Percentiles rank a stretch among this genome's conserved stretches.
Conservation (phyloP, 2,329 filamentous ascomycete genomes). For the Colletotrichum sp. region DNA sequence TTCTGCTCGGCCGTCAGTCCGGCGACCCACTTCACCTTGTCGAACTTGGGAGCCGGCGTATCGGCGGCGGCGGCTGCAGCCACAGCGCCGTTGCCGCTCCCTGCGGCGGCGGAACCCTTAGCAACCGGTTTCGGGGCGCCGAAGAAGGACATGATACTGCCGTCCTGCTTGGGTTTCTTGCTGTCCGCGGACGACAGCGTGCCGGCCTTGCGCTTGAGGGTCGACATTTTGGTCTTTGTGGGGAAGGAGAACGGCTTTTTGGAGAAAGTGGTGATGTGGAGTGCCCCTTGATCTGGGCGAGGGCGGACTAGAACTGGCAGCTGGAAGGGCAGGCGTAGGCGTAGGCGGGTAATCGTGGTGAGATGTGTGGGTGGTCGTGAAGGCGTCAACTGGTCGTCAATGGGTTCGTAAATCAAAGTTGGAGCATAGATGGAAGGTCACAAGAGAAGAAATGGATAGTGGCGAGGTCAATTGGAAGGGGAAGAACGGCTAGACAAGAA, state of each 20-base stretch:
- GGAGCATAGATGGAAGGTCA: neutral
- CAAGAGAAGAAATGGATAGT: neutral
- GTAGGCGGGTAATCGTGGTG: neutral
- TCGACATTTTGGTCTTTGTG: conserved; percentile 47
- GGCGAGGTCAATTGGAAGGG: neutral
- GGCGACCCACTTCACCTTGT: conserved; percentile 90
- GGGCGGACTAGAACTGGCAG: neutral
- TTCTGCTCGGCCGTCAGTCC: conserved; percentile 82
- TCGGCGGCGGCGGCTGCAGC: conserved; percentile 26
- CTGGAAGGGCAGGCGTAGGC: neutral
- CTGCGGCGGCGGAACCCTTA: conserved; percentile 6
- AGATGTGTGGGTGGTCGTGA: neutral
- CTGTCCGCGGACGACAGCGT: conserved; percentile 49
- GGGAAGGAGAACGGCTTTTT: neutral
- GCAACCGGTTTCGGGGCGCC: conserved; percentile 63
- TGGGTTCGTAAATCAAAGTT: neutral
- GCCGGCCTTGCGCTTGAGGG: conserved; percentile 71
- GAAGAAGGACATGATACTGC: conserved; percentile 91
- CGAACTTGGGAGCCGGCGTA: conserved; percentile 63
- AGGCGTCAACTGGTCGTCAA: neutral
- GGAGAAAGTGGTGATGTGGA: neutral
- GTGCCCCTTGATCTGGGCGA: neutral
- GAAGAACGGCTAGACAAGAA: neutral
- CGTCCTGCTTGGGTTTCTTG: conserved; percentile 77
- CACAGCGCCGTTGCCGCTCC: neutral